Base-by-base conservation (phyloP, 176 grass and related monocot species). In the Triticum urartu region DNA sequence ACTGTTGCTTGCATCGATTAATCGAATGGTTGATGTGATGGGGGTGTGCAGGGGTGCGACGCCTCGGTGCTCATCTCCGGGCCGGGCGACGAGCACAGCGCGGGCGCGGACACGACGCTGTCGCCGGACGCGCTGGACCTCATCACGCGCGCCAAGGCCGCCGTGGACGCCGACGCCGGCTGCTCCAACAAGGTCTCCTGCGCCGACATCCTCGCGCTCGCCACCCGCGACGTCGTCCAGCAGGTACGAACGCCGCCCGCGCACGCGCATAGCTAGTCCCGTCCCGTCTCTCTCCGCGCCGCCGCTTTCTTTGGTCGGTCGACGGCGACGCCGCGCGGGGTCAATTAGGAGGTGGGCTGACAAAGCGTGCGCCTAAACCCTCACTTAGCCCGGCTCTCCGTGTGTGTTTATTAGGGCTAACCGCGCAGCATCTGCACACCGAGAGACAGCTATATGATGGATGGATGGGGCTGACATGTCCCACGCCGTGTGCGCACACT, bases 171-270 rank as follows among this genome's bases (percentile, higher is more conserved):
- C 1, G 94, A 91, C 68, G 80, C 91, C 1, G 12, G 17, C 43
- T 95, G 94, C 86, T 18, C 84, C 68, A 88, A 89, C 87, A 95
- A 64, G 85, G 91, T 96, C 47, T 96, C 94, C 68, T 96, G 94
- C 88, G 89, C 94, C 77, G 94, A 96, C 74, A 84, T 96, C 75
- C 79, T 96, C 64, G 91, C 94, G 1, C 64, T 96, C 78, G 91
- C 94, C 59, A 79, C 94, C 8, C 85, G 94, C 77, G 94, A 96
- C 84, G 89, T 89, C 69, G 91, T 93, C 35, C 83, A 86, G 26
- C 84, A 91, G 89, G 94, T 93, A 30, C 2, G 28, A 28, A 77
- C n/a, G 1, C 10, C 2, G 5, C 2, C 64, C 13, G 39, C 43
- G 43, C 11, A 4, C 47, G 47, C 47, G 4, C 47, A 14, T 13